phyloP scores from a whole-genome alignment of 2,329 filamentous ascomycete genomes.

The Didymella keratinophila region DNA sequence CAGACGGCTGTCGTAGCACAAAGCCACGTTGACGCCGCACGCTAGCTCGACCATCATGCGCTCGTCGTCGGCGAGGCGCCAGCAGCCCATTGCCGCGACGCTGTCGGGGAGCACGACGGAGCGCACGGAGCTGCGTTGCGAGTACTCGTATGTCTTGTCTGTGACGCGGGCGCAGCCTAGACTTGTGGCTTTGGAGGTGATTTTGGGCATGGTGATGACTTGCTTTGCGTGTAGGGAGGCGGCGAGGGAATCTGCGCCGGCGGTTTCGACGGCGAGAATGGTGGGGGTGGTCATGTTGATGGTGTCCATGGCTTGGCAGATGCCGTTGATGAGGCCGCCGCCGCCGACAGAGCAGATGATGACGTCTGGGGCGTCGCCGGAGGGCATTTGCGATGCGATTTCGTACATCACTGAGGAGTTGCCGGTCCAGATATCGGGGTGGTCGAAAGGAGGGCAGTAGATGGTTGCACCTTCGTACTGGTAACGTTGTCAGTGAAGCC shows the following conservation, averaged over 20 bases:
- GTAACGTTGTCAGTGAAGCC: not conserved
- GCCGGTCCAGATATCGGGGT: constrained; percentile 72
- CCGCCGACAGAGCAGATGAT: constrained; percentile 83
- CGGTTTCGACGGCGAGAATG: constrained; percentile 78
- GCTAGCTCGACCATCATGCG: constrained; percentile 81
- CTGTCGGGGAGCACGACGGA: constrained; percentile 74
- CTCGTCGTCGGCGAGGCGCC: constrained; percentile 82
- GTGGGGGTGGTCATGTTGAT: constrained; percentile 43
- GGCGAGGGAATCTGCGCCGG: constrained; percentile 74
- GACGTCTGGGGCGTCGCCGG: constrained; percentile 65
- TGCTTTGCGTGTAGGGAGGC: constrained; percentile 64
- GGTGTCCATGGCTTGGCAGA: constrained; percentile 72
- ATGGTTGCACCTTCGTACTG: constrained; percentile 55
- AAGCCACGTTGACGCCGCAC: constrained; percentile 81
- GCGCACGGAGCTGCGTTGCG: constrained; percentile 61
- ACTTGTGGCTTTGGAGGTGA: constrained; percentile 78
- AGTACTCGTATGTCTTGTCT: constrained; percentile 71
- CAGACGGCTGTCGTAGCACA: constrained; percentile 70
- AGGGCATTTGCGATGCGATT: constrained; percentile 53
- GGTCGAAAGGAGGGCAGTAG: constrained; percentile 75
- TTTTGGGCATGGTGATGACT: constrained; percentile 70
- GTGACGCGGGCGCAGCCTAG: constrained; percentile 79
- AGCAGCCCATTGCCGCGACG: constrained; percentile 80
- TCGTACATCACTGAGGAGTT: constrained; percentile 67
- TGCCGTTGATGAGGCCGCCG: constrained; percentile 78